Base-by-base conservation (phyloP, 495 filamentous ascomycete species). In the Aspergillus cavernicola region DNA sequence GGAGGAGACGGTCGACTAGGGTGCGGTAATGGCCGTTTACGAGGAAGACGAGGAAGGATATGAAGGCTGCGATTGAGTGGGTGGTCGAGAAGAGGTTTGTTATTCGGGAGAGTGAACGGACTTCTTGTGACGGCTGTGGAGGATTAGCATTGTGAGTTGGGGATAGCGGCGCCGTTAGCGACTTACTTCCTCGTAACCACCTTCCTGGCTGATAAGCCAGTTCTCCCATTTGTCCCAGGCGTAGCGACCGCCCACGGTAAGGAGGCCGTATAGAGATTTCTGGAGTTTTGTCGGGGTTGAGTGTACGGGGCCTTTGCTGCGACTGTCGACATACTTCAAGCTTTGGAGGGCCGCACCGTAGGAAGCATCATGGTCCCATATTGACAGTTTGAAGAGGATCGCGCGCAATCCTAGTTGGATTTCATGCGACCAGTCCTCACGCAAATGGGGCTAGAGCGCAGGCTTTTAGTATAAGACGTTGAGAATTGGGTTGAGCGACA, bases 281-380 rank as follows among this genome's bases (percentile, higher is more conserved):
- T 99, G 93, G 78, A 79, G 85, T 55, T 73, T 82, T 22, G 83
- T 85, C 1, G 86, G 84, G 8, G 82, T 68, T 10, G 80, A 76
- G 52, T 85, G 67, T 2, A 85, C 79, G 0, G 81, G 73, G 1
- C 83, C 81, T 31, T 71, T 75, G 44, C 79, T 77, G 51, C 93
- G 81, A 33, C 90, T 92, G 64, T 97, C 93, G 19, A 85, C 86
- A 62, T 95, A 97, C 60, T 84, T 83, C 8, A 97, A 80, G 52
- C 93, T 93, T 63, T 97, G 93, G 24, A 99, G 73, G 4, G 88
- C 85, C 13, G 95, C 95, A 50, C 93, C 93, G 65, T 99, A 99
- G 0, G 88, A 92, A 16, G 95, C 87, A 71, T 96, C 80, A 66
- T 96, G 88, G 65, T 97, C 92, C 93, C 93, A 99, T 44, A 97